phyloP scores from a whole-genome alignment of 2,329 filamentous ascomycete genomes.

The Microsporum audouinii region DNA sequence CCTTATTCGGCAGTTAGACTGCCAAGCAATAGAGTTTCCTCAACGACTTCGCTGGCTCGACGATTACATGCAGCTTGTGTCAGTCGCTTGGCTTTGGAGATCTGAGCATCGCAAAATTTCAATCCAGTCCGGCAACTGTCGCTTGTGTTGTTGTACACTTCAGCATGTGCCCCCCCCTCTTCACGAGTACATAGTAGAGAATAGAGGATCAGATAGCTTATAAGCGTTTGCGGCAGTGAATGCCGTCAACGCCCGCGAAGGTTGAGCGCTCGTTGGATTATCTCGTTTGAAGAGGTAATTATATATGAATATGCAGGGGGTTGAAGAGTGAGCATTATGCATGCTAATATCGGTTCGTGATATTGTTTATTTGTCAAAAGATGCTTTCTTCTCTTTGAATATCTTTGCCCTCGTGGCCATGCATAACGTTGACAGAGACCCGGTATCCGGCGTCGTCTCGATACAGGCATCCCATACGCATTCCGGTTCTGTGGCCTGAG shows the following conservation, averaged over 20 bases:
- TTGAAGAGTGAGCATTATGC: background rate
- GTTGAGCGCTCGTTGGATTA: background rate
- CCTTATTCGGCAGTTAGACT: background rate
- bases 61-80: constrained; percentile 3
- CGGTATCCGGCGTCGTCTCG: background rate
- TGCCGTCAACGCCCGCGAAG: background rate
- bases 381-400: background rate
- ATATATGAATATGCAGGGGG: constrained; percentile 1
- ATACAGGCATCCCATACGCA: background rate
- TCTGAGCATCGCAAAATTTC: constrained; percentile 5
- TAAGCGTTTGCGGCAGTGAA: background rate
- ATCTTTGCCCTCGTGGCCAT: background rate
- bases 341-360: background rate
- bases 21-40: constrained; percentile 2
- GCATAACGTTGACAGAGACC: background rate
- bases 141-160: background rate
- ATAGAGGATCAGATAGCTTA: background rate
- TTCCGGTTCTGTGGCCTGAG: background rate
- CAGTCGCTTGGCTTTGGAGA: constrained; percentile 2
- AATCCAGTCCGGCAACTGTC: background rate
- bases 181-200: background rate
- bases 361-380: background rate
- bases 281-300: background rate
- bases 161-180: background rate
- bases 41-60: background rate